Base-by-base conservation (phyloP, 805 yeast species). In the Myxozyma melibiosi region DNA sequence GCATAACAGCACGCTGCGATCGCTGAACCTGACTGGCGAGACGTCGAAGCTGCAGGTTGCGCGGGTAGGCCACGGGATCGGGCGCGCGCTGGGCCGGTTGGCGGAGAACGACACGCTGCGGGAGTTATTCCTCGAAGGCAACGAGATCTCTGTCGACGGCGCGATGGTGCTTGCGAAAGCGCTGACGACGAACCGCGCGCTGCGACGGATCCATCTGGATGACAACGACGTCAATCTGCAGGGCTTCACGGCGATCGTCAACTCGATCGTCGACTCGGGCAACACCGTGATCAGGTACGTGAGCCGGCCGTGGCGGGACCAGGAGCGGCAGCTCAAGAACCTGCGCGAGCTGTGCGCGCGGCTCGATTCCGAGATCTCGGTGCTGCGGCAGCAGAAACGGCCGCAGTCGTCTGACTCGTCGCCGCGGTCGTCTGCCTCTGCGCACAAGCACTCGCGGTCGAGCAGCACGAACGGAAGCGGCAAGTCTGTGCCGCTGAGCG, bases 21-120 rank as follows among this genome's bases (percentile, higher is more conserved):
- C 60, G 14, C 38, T 65, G 11, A 58, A 63, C 35, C 58, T 65
- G 24, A 60, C 57, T 13, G 67, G 67, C 18, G 67, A 65, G 50
- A 65, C 65, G 11, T 63, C 65, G 13, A 65, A 65, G 53, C 55
- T 65, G 31, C 67, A 65, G 48, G 61, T 62, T n/a, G 65, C 67
- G 18, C 57, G 67, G 6, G 53, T 65, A 9, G 67, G 67, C 2
- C 64, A 55, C 34, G 64, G 61, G 1, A 41, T 65, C 16, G 65
- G 63, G 18, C 51, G 53, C 35, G 65, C 67, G 11, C 37, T 65
- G n/a, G 50, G 46, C 3, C 49, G 58, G 16, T 50, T 65, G 8
- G 24, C 54, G 4, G 55, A 52, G 31, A 65, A 65, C 30, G 49
- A 18, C 7, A 49, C 60, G 16, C 48, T 65, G 18, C 35, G 55